Conservation (phyloP, 75 land plant genomes). For the Chamaecyparis obtusa region DNA sequence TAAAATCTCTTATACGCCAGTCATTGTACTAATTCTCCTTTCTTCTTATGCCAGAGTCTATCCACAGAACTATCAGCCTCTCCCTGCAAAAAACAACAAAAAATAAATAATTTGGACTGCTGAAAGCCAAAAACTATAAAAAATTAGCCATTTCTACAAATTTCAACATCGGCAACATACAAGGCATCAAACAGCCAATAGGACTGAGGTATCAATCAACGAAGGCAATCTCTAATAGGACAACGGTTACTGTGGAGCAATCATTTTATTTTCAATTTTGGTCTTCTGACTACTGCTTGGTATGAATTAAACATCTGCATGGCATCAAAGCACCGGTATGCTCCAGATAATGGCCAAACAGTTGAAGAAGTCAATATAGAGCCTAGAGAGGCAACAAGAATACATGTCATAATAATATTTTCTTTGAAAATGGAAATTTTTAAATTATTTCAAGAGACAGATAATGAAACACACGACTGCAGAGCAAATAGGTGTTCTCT, state of each 20-base stretch:
- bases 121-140: neutral
- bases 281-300: neutral
- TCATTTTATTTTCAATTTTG: neutral
- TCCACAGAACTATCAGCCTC: neutral
- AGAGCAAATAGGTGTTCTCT: too few relatives aligned
- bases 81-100: neutral
- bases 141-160: neutral
- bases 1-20: neutral
- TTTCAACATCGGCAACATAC: neutral
- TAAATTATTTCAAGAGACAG: neutral
- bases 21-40: neutral
- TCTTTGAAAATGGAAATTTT: neutral
- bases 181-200: neutral
- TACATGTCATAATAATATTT: too few relatives aligned
- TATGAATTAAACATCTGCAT: neutral
- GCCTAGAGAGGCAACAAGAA: neutral
- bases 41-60: constrained; percentile 5
- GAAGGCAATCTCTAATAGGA: neutral
- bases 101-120: neutral
- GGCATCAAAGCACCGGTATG: neutral
- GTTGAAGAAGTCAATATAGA: neutral
- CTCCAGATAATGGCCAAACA: neutral
- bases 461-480: too few relatives aligned
- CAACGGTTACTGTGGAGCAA: too few relatives aligned
- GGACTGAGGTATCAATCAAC: neutral